Evolutionary conservation across 441 rosid genomes (phyloP), one percentile per base, ranked within the genome.

Genomic region (Capsella rubella): DNA sequence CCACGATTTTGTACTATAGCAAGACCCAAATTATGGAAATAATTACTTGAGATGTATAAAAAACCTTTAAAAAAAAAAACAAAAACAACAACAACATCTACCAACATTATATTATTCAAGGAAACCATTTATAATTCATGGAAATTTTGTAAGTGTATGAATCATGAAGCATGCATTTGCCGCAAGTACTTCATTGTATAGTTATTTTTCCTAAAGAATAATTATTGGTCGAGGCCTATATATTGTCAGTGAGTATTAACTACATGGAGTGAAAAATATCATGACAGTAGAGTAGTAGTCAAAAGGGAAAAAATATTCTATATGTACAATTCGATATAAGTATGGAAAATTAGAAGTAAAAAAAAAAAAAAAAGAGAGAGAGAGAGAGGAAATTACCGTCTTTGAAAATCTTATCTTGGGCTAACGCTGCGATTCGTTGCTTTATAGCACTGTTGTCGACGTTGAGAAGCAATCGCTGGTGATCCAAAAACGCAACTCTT

Each of bases 371-470:
- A 21, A 16, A 16, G 18, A 16, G 18, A 16, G 18, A 16, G 18
- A 16, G 18, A 16, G 18, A 16, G 18, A 32, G 15, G 34, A 64
- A 79, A 80, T 80, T 73, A 84, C 92, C 92, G 39, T 88, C 92
- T 84, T 86, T 88, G 82, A 88, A 86, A 25, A 88, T 82, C 83
- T 84, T 88, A 64, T 88, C 92, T 81, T 88, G 92, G 0, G 88
- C 87, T 71, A 88, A 60, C 35, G 92, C 90, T 2, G 92, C 92
- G 75, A 88, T 88, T 46, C 92, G 76, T 82, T 88, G 92, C 82
- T 86, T 88, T 40, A 88, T 83, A 73, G 89, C 85, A 31, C 90
- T 83, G 62, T 88, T 88, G 74, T 88, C 92, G 27, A 88, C 86
- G 65, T 84, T 88, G 8, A 88, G 83, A 72, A 88, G 86, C 83